These are phyloP conservation scores for Mortierella sp. DNA, from an alignment of 371 early-diverging fungal genomes.

Conservation along the genomic window DNA sequence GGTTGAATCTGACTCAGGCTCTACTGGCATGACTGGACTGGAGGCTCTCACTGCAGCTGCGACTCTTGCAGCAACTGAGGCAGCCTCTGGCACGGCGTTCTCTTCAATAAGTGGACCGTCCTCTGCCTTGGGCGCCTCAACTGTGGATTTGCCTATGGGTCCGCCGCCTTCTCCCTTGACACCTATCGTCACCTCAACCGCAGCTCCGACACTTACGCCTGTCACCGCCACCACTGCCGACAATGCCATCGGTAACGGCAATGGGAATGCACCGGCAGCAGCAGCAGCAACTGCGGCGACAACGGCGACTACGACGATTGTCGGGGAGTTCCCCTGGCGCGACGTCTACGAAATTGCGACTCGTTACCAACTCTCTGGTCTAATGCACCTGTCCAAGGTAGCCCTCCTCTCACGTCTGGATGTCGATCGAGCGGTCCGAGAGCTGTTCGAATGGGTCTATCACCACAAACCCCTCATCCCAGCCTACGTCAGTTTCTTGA, in stretches of 20 bases:
- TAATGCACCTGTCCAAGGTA: constrained; percentile 35
- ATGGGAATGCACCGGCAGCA: not conserved
- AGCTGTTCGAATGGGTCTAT: constrained; percentile 52
- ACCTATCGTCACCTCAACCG: not conserved
- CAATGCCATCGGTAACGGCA: not conserved
- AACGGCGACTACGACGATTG: not conserved
- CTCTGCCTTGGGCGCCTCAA: not conserved
- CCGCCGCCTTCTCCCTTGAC: not conserved
- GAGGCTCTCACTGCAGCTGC: not conserved
- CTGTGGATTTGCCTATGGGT: not conserved
- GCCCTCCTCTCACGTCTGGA: constrained; percentile 28
- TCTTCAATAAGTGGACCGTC: not conserved
- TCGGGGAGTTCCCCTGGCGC: constrained; percentile 39
- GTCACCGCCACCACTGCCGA: not conserved
- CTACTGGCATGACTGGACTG: not conserved
- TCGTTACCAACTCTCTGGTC: constrained; percentile 24
- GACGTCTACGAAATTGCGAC: constrained; percentile 35
- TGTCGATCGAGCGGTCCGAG: constrained; percentile 17
- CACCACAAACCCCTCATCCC: constrained; percentile 35
- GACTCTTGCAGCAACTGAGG: not conserved
- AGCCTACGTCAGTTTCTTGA: constrained; percentile 32
- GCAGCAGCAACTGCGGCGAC: not conserved
- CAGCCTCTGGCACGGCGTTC: not conserved
- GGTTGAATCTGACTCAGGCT: not conserved
- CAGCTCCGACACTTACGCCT: no score